Base-by-base conservation (phyloP, 179 eudicot species). In the Beta macrorhiza region DNA sequence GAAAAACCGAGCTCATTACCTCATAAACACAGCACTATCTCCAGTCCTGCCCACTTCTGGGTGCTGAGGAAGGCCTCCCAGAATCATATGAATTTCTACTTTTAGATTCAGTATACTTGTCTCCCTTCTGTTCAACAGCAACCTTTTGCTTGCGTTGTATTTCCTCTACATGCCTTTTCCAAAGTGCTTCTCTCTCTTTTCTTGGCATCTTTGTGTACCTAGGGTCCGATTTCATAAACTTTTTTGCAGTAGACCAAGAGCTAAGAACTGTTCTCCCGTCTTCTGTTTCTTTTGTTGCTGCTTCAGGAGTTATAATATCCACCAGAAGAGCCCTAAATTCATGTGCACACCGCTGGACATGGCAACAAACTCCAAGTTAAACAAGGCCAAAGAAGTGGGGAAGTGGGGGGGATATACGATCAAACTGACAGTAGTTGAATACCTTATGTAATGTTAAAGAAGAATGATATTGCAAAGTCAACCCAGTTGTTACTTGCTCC, bases 241-340 rank as follows among this genome's bases (percentile, higher is more conserved):
- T 87, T 89, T 92, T 97, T 61, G 99, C 99, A 44, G 97, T 92
- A 75, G 98, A 94, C 99, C 99, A 97, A 32, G 99, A 97, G 74
- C 82, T 90, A 71, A 90, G 76, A 42, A 87, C 89, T 42, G 99
- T 93, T 86, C 90, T 97, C 72, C 97, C 91, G 69, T 90, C 95
- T 74, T 94, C 94, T 64, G 86, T 88, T 85, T 91, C 94, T 77
- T 83, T 87, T 13, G 79, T 73, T 53, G 92, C 94, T 58, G 87
- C 88, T 80, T 92, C 95, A 13, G 85, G 78, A 77, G 97, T 93
- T 85, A 97, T 81, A 32, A 85, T 89, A 68, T 94, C 98, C 15
- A 84, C 85, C 70, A 97, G 79, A 80, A 97, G 89, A 78, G 90
- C 85, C 78, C 84, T 90, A 79, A 87, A 97, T 51, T 93, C 95